phyloP scores from a whole-genome alignment of 176 grass and related monocot species.

The Carex cristatella region DNA sequence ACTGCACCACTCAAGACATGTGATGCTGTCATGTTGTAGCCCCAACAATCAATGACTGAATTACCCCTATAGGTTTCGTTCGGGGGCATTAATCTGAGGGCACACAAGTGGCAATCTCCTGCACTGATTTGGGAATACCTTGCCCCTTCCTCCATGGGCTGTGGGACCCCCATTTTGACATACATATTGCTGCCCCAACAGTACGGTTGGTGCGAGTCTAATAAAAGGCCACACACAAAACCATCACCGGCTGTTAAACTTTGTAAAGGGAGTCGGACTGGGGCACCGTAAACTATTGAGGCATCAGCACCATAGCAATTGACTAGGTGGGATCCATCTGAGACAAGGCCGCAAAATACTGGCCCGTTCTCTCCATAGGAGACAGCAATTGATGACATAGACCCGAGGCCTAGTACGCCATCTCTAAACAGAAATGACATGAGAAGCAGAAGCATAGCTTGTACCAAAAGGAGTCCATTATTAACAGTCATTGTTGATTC shows the following conservation, averaged over 20 bases:
- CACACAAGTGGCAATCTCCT: slow-evolving; percentile 87
- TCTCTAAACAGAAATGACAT: slow-evolving; percentile 22
- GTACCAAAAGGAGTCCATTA: neutral
- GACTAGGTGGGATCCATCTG: slow-evolving; percentile 73
- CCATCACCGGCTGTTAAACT: slow-evolving; percentile 85
- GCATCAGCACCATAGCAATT: slow-evolving; percentile 74
- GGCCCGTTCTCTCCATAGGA: slow-evolving; percentile 93
- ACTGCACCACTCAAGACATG: slow-evolving; percentile 41
- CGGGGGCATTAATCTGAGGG: slow-evolving; percentile 27
- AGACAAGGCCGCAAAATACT: slow-evolving; percentile 80
- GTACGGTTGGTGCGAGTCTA: slow-evolving; percentile 79
- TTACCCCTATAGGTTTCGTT: slow-evolving; percentile 19
- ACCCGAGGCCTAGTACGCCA: slow-evolving; percentile 51
- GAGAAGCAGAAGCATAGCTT: slow-evolving; percentile 22
- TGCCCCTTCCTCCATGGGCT: slow-evolving; percentile 78
- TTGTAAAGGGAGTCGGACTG: slow-evolving; percentile 55
- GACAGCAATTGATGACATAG: slow-evolving; percentile 92
- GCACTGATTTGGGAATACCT: slow-evolving; percentile 78
- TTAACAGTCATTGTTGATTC: neutral
- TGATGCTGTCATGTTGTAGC: slow-evolving; percentile 88
- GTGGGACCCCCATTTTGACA: slow-evolving; percentile 91
- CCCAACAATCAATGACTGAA: slow-evolving; percentile 86
- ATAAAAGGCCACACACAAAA: slow-evolving; percentile 77
- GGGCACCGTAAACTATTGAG: slow-evolving; percentile 84
- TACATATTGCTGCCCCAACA: slow-evolving; percentile 95